These are phyloP conservation scores for Rhododendron kiyosumense DNA, from an alignment of 148 eudicot species.

Conservation along the genomic window DNA sequence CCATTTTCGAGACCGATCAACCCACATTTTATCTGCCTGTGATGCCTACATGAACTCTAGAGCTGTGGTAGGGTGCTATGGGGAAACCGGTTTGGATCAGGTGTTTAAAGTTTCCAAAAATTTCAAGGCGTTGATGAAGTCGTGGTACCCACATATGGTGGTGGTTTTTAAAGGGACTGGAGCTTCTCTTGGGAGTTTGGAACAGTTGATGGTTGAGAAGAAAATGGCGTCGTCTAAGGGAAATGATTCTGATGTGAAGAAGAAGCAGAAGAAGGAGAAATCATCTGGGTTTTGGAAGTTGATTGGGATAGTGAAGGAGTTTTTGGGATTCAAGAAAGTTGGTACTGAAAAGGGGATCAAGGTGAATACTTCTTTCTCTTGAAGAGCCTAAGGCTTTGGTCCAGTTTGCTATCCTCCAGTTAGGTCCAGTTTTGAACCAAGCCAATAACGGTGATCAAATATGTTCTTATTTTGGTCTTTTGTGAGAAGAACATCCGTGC, in stretches of 20 bases:
- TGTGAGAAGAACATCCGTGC: not conserved
- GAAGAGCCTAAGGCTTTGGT: not conserved
- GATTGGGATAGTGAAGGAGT: constrained; percentile 15
- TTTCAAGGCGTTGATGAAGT: constrained; percentile 24
- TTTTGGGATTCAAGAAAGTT: constrained; percentile 12
- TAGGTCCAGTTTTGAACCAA: not conserved
- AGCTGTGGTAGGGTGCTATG: constrained; percentile 26
- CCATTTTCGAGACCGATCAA: constrained; percentile 37
- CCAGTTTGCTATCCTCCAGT: too few species aligned
- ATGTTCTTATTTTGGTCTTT: not conserved
- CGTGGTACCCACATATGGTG: constrained; percentile 23
- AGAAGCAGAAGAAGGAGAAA: not conserved
- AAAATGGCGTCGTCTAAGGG: constrained; percentile 11
- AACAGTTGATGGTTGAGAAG: constrained; percentile 14
- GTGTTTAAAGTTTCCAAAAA: not conserved
- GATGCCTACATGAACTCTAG: constrained; percentile 31
- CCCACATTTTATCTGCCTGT: constrained; percentile 32
- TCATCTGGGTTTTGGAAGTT: not conserved
- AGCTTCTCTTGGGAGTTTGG: constrained; percentile 20
- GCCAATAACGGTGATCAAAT: not conserved
- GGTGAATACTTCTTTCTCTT: not conserved
- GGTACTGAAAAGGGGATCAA: not conserved
- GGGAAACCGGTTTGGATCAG: not conserved
- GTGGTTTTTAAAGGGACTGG: constrained; percentile 16
- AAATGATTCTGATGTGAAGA: not conserved